phyloP scores from a whole-genome alignment of 495 filamentous ascomycete species.

The Penicillium simplicissimum region DNA sequence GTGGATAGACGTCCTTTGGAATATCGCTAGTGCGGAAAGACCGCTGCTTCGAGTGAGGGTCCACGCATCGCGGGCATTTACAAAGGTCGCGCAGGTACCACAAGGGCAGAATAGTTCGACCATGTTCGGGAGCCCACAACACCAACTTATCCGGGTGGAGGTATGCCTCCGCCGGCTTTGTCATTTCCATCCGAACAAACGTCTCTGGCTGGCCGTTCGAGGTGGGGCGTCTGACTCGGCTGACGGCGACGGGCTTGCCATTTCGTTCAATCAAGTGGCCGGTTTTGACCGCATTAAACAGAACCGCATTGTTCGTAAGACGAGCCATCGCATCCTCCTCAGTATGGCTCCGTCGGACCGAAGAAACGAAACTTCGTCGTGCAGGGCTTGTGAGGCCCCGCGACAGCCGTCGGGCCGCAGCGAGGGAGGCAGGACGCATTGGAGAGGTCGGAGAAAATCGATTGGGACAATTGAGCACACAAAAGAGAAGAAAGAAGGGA shows the following conservation, averaged over 20 bases:
- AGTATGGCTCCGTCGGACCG: slow-evolving; percentile 3
- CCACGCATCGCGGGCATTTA: slow-evolving; percentile 67
- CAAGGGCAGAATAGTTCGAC: slow-evolving; percentile 13
- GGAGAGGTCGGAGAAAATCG: background rate
- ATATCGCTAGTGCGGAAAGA: slow-evolving; percentile 75
- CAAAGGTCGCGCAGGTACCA: slow-evolving; percentile 78
- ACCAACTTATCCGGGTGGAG: slow-evolving; percentile 8
- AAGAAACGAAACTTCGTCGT: slow-evolving; percentile 16
- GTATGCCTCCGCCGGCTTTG: background rate
- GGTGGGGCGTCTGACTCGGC: background rate
- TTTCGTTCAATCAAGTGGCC: background rate
- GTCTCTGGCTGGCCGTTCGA: background rate
- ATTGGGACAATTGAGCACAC: background rate
- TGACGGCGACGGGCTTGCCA: background rate
- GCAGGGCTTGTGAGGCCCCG: slow-evolving; percentile 8
- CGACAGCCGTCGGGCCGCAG: slow-evolving; percentile 12
- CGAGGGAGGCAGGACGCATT: slow-evolving; percentile 18
- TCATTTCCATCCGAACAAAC: background rate
- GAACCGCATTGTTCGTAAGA: background rate
- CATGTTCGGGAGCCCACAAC: background rate
- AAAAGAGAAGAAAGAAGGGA: background rate
- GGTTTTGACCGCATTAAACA: background rate
- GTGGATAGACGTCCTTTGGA: slow-evolving; percentile 50
- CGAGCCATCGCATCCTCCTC: slow-evolving; percentile 2
- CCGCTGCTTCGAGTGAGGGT: slow-evolving; percentile 80